Evolutionary conservation across 176 grass and related monocot genomes (phyloP).

Genomic region (Puya raimondii): DNA sequence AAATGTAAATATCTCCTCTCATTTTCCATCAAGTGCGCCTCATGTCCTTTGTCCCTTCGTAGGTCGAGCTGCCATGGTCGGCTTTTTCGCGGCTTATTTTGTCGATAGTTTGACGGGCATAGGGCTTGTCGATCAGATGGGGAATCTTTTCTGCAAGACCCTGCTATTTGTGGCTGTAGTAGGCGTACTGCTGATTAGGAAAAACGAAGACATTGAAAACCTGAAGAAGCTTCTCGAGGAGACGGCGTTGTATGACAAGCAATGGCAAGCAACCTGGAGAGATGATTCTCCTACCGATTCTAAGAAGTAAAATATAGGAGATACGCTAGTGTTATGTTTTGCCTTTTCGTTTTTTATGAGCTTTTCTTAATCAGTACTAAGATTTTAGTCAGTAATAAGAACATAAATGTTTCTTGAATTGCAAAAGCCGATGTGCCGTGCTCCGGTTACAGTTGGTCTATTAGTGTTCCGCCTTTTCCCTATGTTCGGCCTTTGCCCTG

Average conservation of each 20-base stretch:
- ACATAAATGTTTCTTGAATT: too few species aligned
- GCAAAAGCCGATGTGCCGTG: too few species aligned
- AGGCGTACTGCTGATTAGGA: constrained; percentile 68
- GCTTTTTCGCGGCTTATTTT: constrained; percentile 99
- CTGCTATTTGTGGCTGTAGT: constrained; percentile 71
- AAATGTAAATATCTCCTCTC: not conserved
- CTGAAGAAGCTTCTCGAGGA: constrained; percentile 81
- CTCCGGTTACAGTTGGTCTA: too few species aligned
- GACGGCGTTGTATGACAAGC: constrained; percentile 80
- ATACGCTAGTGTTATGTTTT: not conserved
- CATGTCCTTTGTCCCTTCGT: not conserved
- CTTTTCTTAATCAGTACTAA: too few species aligned
- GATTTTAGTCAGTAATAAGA: too few species aligned
- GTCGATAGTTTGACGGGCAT: constrained; percentile 75
- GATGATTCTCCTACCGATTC: constrained; percentile 29
- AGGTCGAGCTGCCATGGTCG: constrained; percentile 95
- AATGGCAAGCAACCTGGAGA: constrained; percentile 92
- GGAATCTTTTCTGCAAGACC: constrained; percentile 96
- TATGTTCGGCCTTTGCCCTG: too few species aligned
- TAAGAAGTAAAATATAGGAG: not conserved
- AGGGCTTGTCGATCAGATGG: constrained; percentile 76
- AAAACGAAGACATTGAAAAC: constrained; percentile 62
- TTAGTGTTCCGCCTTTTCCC: too few species aligned
- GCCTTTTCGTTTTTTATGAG: not conserved
- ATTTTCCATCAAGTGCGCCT: not conserved